phyloP scores from a whole-genome alignment of 495 filamentous ascomycete genomes.

The Thermothielavioides terrestris region DNA sequence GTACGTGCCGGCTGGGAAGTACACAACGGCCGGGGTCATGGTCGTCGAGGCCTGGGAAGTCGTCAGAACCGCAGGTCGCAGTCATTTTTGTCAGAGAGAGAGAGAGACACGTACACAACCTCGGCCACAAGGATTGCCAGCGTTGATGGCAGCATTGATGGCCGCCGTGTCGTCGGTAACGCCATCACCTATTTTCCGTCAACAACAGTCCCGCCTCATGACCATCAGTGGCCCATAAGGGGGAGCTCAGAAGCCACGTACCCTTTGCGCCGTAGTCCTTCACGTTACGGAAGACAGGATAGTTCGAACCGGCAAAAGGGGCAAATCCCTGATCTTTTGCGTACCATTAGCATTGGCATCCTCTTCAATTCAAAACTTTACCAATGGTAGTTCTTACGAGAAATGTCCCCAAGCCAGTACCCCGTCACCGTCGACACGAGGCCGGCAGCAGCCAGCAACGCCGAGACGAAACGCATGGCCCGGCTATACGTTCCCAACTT shows the following conservation, averaged over 20 bases:
- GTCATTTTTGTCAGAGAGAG: neutral
- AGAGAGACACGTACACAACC: constrained; percentile 54
- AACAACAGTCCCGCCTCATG: too few species aligned
- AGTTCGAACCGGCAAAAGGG: constrained; percentile 36
- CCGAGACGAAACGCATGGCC: constrained; percentile 33
- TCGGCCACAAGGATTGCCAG: constrained; percentile 67
- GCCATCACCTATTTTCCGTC: constrained; percentile 30
- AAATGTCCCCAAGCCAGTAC: constrained; percentile 38
- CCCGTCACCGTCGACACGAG: constrained; percentile 31
- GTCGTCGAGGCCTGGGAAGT: constrained; percentile 51
- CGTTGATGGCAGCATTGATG: constrained; percentile 72
- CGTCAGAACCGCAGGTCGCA: neutral
- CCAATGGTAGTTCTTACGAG: constrained; percentile 22
- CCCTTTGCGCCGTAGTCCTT: constrained; percentile 54
- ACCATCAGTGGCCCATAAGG: too few species aligned
- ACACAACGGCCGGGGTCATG: constrained; percentile 64
- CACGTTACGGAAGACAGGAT: constrained; percentile 51
- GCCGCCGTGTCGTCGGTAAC: constrained; percentile 73
- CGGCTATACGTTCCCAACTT: neutral
- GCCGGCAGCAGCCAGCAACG: constrained; percentile 32
- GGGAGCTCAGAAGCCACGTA: constrained; percentile 23
- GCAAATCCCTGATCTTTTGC: constrained; percentile 40
- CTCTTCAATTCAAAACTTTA: neutral
- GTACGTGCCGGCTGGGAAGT: constrained; percentile 75
- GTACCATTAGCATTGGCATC: constrained; percentile 6